Evolutionary conservation across 257 asterid genomes (phyloP), one percentile per base, ranked within the genome.

Genomic region (Solanum pennellii): DNA sequence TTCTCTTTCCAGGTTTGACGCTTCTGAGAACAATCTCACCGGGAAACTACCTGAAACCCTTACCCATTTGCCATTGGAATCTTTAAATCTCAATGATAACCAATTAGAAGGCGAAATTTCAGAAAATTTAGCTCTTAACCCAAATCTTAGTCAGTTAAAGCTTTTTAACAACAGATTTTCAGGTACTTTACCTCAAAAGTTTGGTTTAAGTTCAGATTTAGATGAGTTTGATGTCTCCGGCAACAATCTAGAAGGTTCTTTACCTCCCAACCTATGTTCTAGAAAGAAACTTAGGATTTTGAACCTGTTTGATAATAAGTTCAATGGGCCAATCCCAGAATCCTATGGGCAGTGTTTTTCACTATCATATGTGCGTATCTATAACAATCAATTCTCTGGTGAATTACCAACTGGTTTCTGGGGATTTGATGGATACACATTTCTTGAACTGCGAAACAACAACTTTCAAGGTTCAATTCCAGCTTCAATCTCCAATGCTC

Each of bases 171-270:
- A 96, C 93, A 90, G 85, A 2, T 83, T 96, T 33, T 91, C 96
- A 0, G 99, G 98, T 9, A 39, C 83, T 39, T 74, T 95, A 8
- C 98, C 99, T 5, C 83, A 33, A 42, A 88, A 56, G 71, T 86
- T 96, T 88, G 99, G 99, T 11, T 49, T 89, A 91, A 90, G 92
- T 73, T 95, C 99, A n/a, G 93, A 89, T 76, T 89, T 96, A 92
- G 89, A 6, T 18, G 92, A 89, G 25, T 88, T 96, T 65, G 99
- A 96, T 89, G 92, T 94, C 27, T 92, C 99, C 11, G 86, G 86
- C 33, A 96, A 96, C 90, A 52, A 86, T 16, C 77, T 96, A 35
- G 94, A 92, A 82, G 99, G 99, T 77, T 87, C 93, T 5, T 86
- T 96, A 88, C 99, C 98, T 76, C 92, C 86, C 14, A 89, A 92